Percentiles rank a stretch among this genome's conserved stretches.
These are phyloP conservation scores for Mucor circinelloides DNA, from an alignment of 371 early-diverging fungal species.

Conservation along the genomic window DNA sequence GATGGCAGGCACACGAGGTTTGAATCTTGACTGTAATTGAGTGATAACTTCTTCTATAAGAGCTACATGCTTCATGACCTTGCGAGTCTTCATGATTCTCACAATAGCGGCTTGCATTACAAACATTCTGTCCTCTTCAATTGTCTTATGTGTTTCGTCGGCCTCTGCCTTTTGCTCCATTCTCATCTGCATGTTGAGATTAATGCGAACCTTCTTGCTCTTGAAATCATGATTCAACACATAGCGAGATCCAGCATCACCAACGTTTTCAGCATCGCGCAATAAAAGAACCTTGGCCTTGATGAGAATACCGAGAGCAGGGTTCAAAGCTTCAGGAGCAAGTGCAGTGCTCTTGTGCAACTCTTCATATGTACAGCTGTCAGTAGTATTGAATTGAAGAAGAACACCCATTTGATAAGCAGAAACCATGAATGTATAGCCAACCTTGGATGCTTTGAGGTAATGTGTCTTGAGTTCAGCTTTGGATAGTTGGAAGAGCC, in stretches of 20 bases:
- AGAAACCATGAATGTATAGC: slow-evolving; percentile 79
- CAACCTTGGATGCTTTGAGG: slow-evolving; percentile 65
- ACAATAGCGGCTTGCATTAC: slow-evolving; percentile 98
- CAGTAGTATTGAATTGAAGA: slow-evolving; percentile 77
- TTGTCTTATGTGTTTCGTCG: slow-evolving; percentile 86
- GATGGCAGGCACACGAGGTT: slow-evolving; percentile 89
- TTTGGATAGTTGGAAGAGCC: slow-evolving; percentile 90
- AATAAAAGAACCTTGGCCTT: slow-evolving; percentile 80
- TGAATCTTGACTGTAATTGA: slow-evolving; percentile 89
- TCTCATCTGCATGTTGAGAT: slow-evolving; percentile 81
- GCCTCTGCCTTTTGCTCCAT: slow-evolving; percentile 87
- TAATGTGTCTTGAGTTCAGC: slow-evolving; percentile 89
- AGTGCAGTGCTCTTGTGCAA: slow-evolving; percentile 73
- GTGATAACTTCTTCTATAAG: slow-evolving; percentile 90
- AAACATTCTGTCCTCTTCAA: slow-evolving; percentile 88
- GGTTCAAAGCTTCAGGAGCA: slow-evolving; percentile 64
- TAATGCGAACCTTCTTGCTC: slow-evolving; percentile 85
- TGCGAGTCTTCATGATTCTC: slow-evolving; percentile 94
- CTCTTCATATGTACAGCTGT: slow-evolving; percentile 67
- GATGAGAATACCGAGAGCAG: slow-evolving; percentile 74
- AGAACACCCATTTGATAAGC: slow-evolving; percentile 92
- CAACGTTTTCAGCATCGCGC: slow-evolving; percentile 52
- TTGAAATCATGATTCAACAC: slow-evolving; percentile 86
- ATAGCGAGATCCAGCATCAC: slow-evolving; percentile 60
- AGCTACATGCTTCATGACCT: slow-evolving; percentile 83